Conservation (phyloP, 345 rosid genomes). For the Crucihimalaya himalaica region DNA sequence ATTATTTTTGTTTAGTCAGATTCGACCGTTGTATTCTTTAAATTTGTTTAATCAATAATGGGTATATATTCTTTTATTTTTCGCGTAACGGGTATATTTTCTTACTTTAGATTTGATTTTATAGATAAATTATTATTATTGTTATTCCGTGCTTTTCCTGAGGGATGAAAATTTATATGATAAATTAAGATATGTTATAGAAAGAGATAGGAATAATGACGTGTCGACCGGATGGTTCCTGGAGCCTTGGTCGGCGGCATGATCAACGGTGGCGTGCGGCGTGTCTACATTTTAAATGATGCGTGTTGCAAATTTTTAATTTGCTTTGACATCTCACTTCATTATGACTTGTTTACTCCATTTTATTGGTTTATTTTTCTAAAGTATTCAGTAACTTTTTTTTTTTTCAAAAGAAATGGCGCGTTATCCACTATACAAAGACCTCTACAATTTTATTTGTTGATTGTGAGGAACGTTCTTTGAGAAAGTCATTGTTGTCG, state of each 20-base stretch:
- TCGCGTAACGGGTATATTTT: background rate
- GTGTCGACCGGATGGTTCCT: conserved; percentile 11
- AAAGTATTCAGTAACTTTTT: background rate
- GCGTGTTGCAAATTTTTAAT: background rate
- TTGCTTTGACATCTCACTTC: conserved; percentile 1
- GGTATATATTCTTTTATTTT: background rate
- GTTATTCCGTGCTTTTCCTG: background rate
- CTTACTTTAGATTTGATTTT: background rate
- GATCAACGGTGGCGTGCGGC: conserved; percentile 27
- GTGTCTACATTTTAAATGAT: background rate
- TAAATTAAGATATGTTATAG: background rate
- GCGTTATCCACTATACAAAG: too few species aligned
- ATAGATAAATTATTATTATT: background rate
- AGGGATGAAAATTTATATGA: background rate
- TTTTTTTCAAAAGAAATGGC: too few species aligned
- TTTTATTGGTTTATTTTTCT: background rate
- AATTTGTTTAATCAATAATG: background rate
- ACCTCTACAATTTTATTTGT: too few species aligned
- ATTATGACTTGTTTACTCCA: background rate
- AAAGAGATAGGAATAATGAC: background rate
- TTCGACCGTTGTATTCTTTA: background rate
- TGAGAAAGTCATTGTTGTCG: background rate
- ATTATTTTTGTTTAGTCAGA: background rate
- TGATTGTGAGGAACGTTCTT: too few species aligned
- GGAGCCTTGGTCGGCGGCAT: conserved; percentile 3